A percentile compares a stretch with the other conserved stretches of the same genome.
These are phyloP conservation scores for Coffea humblotiana DNA, from an alignment of 305 asterid genomes.

Conservation along the genomic window DNA sequence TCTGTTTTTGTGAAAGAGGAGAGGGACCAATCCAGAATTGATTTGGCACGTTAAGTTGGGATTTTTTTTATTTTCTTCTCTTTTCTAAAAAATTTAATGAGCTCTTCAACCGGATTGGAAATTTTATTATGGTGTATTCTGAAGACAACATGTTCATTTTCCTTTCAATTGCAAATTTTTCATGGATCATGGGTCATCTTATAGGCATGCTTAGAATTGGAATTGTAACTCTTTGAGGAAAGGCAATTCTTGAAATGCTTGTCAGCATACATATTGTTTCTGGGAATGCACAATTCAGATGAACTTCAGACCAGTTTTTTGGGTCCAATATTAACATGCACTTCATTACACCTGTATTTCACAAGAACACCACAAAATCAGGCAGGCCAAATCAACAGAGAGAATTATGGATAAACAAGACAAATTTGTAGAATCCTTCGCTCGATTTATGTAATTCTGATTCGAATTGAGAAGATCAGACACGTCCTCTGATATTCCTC, in stretches of 20 bases:
- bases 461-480: slow-evolving; percentile 6
- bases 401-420: neutral
- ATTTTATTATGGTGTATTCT: too few relatives aligned
- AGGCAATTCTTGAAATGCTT: neutral
- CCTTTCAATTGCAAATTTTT: too few relatives aligned
- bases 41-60: neutral
- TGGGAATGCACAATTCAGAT: neutral
- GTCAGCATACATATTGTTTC: neutral
- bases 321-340: neutral
- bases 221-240: too few relatives aligned
- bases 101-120: too few relatives aligned
- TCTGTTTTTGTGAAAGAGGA: neutral
- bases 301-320: neutral
- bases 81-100: too few relatives aligned
- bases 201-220: neutral
- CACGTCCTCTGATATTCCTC: slow-evolving; percentile 18
- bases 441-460: neutral
- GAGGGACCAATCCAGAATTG: neutral
- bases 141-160: too few relatives aligned
- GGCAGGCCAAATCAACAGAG: neutral
- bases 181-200: too few relatives aligned
- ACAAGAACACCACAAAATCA: neutral
- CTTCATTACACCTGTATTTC: neutral
- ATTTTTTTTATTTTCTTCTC: too few relatives aligned
- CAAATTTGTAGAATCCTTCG: neutral